Conservation (phyloP, 1,139 yeast genomes). For the Saccharomyces pastorianus region DNA sequence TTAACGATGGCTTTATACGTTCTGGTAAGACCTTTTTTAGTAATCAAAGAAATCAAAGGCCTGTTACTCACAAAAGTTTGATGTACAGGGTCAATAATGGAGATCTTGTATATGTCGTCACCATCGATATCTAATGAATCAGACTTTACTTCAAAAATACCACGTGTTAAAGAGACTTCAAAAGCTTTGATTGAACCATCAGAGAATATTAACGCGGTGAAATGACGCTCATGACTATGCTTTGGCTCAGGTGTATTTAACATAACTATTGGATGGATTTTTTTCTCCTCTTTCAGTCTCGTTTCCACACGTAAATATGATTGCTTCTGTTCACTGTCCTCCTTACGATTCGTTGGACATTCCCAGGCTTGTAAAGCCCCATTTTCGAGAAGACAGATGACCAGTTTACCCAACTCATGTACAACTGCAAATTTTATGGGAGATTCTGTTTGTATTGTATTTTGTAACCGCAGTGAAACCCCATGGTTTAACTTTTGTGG, state of each 20-base stretch:
- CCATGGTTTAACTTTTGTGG: conserved; percentile 31
- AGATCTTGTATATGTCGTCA: conserved; percentile 39
- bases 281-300: conserved; percentile 8
- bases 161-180: conserved; percentile 18
- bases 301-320: conserved; percentile 17
- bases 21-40: conserved; percentile 46
- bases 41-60: conserved; percentile 51
- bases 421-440: conserved; percentile 46
- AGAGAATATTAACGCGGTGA: conserved; percentile 38
- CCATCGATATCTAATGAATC: conserved; percentile 13
- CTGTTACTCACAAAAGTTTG: conserved; percentile 35
- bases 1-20: conserved; percentile 40
- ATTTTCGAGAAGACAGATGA: conserved; percentile 39
- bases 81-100: conserved; percentile 64
- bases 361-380: conserved; percentile 54
- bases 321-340: conserved; percentile 13
- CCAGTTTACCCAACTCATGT: conserved; percentile 45
- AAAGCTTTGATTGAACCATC: conserved; percentile 30
- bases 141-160: conserved; percentile 18
- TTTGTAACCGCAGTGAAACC: conserved; percentile 30
- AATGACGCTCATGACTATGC: conserved; percentile 34
- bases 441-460: conserved; percentile 30
- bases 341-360: conserved; percentile 33
- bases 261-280: conserved; percentile 35
- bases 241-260: conserved; percentile 41